Percentiles rank a stretch among this genome's conserved stretches.
These are phyloP conservation scores for Penicillium sp. DNA, from an alignment of 2,329 filamentous ascomycete species.

Conservation along the genomic window DNA sequence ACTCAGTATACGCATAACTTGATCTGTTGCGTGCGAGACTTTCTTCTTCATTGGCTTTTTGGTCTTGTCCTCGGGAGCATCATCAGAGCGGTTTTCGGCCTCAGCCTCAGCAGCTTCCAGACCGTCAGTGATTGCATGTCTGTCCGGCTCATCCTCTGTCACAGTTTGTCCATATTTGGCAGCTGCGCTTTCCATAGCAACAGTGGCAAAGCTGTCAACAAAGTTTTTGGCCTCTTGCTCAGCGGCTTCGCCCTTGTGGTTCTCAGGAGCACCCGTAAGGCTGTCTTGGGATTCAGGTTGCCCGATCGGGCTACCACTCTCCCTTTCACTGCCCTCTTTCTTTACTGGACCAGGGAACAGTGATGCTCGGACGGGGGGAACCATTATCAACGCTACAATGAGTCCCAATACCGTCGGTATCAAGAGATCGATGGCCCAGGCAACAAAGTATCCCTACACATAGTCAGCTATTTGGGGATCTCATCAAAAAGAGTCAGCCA, in stretches of 20 bases:
- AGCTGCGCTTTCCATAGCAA: constrained; percentile 73
- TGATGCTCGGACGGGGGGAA: constrained; percentile 60
- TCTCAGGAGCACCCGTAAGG: constrained; percentile 76
- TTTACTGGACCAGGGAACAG: constrained; percentile 74
- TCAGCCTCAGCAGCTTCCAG: constrained; percentile 61
- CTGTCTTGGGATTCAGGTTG: constrained; percentile 75
- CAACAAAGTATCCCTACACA: constrained; percentile 56
- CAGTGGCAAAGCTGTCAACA: constrained; percentile 70
- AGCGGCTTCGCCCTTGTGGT: constrained; percentile 78
- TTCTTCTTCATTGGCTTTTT: constrained; percentile 77
- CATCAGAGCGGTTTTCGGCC: constrained; percentile 53
- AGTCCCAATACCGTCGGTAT: constrained; percentile 61
- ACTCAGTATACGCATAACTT: constrained; percentile 69
- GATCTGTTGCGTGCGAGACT: constrained; percentile 75
- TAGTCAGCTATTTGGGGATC: background rate
- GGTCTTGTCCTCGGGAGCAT: constrained; percentile 62
- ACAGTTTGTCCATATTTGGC: constrained; percentile 74
- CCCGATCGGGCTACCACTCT: constrained; percentile 59
- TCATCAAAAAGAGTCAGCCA: background rate
- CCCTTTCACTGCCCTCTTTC: constrained; percentile 63
- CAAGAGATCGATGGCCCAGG: constrained; percentile 74
- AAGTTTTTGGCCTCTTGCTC: constrained; percentile 82
- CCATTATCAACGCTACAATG: constrained; percentile 66
- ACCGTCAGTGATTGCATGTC: constrained; percentile 43
- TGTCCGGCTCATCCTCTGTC: constrained; percentile 50